Base-by-base conservation (phyloP, 2,329 filamentous ascomycete genomes). In the Neurospora sp. region DNA sequence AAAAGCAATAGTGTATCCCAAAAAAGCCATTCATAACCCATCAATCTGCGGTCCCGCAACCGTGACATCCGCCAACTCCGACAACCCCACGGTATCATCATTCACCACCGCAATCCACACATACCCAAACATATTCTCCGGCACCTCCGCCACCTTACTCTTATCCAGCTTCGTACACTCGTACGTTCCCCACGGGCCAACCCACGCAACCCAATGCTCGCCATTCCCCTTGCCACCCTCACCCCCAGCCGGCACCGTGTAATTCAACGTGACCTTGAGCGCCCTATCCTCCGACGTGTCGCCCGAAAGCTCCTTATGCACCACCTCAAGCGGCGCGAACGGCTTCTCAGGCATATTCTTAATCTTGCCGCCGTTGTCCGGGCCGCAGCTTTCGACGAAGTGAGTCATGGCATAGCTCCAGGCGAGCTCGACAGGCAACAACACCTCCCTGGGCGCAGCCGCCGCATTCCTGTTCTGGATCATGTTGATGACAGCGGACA, bases 381-480 rank as follows among this genome's bases (percentile, higher is more conserved):
- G 75, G 40, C 76, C 19, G 19, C 19, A 76, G 66, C 69, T 71
- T 6, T 72, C 69, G 6, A 79, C 77, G 72, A 77, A 81, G 67
- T 77, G 73, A 66, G 71, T 69, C 39, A 70, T 71, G 36, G 78
- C 74, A 71, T 78, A 81, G 6, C 77, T 77, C 71, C 76, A 78
- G 1, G 77, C 80, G 33, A 82, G 74, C 38, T 67, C 66, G 8
- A 73, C 73, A 1, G 80, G 79, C 3, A 81, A 70, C 6, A 76
- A 67, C 1, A 76, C 77, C 73, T 81, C 80, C 11, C 80, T 75
- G 0, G 77, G 77, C 23, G 79, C 74, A 1, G 77, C 73, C 1
- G 78, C 73, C 0, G 78, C 77, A 2, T 77, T 72, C 70, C 78
- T 79, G 69, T 76, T 75, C 73, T 80, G 79, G 79, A 82, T 82